Conservation (phyloP, 2,329 filamentous ascomycete species). For the Hymenoscyphus linearis region DNA sequence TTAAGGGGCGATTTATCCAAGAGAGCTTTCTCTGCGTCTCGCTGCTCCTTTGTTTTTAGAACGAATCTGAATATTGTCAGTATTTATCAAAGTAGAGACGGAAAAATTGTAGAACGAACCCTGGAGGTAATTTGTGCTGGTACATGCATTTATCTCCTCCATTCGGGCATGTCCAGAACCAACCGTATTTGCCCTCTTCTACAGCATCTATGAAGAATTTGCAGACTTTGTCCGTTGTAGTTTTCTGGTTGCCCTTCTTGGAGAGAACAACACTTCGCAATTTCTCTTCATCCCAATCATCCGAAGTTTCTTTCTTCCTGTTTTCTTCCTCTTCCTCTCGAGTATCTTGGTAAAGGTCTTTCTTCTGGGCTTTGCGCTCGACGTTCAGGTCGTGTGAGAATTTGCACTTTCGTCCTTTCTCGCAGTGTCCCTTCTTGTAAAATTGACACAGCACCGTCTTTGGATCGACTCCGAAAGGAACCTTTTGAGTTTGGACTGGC, state of each 20-base stretch:
- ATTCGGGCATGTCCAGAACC: slow-evolving; percentile 98
- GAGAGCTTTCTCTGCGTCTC: slow-evolving; percentile 89
- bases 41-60: slow-evolving; percentile 95
- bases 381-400: slow-evolving; percentile 88
- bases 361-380: slow-evolving; percentile 90
- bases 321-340: slow-evolving; percentile 67
- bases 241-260: slow-evolving; percentile 96
- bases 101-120: slow-evolving; percentile 53
- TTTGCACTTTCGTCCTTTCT: slow-evolving; percentile 97
- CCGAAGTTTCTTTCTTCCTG: slow-evolving; percentile 89
- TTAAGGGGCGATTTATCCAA: slow-evolving; percentile 94
- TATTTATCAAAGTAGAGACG: slow-evolving; percentile 1
- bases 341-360: slow-evolving; percentile 80
- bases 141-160: slow-evolving; percentile 98
- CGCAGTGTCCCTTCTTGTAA: slow-evolving; percentile 94
- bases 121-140: slow-evolving; percentile 87
- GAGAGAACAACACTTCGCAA: slow-evolving; percentile 82
- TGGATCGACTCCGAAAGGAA: slow-evolving; percentile 94
- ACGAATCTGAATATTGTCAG: slow-evolving; percentile 63
- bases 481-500: slow-evolving; percentile 93
- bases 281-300: slow-evolving; percentile 97
- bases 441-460: slow-evolving; percentile 97
- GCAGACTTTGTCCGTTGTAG: slow-evolving; percentile 97
- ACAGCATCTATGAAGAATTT: slow-evolving; percentile 97
- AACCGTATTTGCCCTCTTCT: slow-evolving; percentile 97